Base-by-base conservation (phyloP, 2,329 filamentous ascomycete species). In the Arthroderma uncinatum region DNA sequence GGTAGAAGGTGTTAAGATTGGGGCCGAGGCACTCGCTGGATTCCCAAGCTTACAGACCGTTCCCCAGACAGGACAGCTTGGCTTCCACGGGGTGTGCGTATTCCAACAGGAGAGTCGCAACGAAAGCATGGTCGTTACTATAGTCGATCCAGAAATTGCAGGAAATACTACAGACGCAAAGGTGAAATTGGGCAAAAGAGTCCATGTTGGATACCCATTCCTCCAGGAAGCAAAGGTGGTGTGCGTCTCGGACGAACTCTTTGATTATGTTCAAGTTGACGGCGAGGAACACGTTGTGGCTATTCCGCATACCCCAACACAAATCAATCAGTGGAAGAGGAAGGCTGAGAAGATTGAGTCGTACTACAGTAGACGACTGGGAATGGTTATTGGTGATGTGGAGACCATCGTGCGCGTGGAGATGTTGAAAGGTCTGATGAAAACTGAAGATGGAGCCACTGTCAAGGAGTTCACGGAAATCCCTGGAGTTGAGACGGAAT, bases 91-190 rank as follows among this genome's bases (percentile, higher is more conserved):
- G 1, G 88, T 98, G 60, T 93, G 85, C 61, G 89, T 98, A 34
- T 98, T 98, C 76, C 90, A 95, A 68, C 84, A 92, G 64, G 93
- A 97, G 64, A 96, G 91, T 69, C 85, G 89, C 53, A 97, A 97
- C 67, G 91, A 96, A 71, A 98, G 92, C 71, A 91, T 97, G 83
- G 82, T 97, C 23, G 81, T 97, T 57, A 95, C 89, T 1, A 77
- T 98, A 53, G 79, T 84, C 33, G 85, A 89, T 37, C 82, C 87
- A 0, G 89, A 91, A 61, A 73, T 76, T 58, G 83, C 86, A 36
- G 84, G 86, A 52, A 87, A 82, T 62, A 78, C 84, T 21, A 83
- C 87, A 63, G 75, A 81, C 56, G 91, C 91, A 57, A 89, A 89
- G 69, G 74, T 77, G 53, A 92, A 89, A 67, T 79, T 98, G 47